Evolutionary conservation across 345 rosid species (phyloP).

Genomic region (Hibiscus syriacus): DNA sequence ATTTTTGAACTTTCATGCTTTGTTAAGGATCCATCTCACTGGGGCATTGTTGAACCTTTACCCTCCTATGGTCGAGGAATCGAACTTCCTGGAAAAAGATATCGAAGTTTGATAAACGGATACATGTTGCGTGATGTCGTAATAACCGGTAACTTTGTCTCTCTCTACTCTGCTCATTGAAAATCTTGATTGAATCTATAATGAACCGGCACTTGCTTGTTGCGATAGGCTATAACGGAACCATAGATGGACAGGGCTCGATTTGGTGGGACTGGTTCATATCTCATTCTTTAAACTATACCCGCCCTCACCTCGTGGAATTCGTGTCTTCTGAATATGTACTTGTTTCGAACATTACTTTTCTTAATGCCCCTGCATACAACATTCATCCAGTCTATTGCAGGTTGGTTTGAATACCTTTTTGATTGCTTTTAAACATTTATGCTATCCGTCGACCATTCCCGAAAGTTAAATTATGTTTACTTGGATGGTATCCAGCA

Average conservation of each 20-base stretch:
- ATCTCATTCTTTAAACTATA: slow-evolving; percentile 61
- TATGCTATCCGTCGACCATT: background rate
- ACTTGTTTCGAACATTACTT: slow-evolving; percentile 70
- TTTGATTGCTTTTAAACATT: background rate
- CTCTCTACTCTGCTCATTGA: background rate
- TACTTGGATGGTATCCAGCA: slow-evolving; percentile 31
- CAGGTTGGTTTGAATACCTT: slow-evolving; percentile 35
- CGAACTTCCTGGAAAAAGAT: slow-evolving; percentile 70
- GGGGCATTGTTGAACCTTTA: slow-evolving; percentile 70
- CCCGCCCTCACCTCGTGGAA: slow-evolving; percentile 87
- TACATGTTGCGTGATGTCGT: slow-evolving; percentile 65
- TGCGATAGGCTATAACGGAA: slow-evolving; percentile 76
- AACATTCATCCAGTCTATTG: slow-evolving; percentile 88
- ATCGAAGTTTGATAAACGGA: slow-evolving; percentile 78
- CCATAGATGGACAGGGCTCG: slow-evolving; percentile 85
- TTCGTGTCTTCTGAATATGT: slow-evolving; percentile 45
- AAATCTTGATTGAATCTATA: background rate
- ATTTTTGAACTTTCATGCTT: background rate
- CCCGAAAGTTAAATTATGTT: background rate
- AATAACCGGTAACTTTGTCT: slow-evolving; percentile 50
- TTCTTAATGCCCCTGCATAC: slow-evolving; percentile 72
- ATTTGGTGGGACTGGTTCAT: slow-evolving; percentile 83
- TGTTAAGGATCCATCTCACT: slow-evolving; percentile 67
- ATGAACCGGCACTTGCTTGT: background rate
- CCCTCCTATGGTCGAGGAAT: slow-evolving; percentile 90